Evolutionary conservation across 805 yeast species (phyloP).

Genomic region (Lipomyces spencermartinsiae): DNA sequence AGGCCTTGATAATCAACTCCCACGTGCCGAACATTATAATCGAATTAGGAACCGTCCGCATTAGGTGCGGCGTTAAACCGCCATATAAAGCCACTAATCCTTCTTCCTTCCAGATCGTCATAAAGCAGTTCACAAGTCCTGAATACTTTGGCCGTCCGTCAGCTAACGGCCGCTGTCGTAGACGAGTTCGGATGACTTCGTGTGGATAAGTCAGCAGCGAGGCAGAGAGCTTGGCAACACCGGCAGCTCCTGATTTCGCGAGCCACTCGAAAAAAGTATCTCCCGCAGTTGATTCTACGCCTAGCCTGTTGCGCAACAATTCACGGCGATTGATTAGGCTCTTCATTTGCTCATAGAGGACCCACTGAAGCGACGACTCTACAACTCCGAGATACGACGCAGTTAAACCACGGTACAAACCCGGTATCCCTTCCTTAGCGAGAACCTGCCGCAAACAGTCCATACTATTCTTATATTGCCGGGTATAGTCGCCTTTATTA

Average conservation of each 20-base stretch:
- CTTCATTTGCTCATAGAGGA: conserved; percentile 94
- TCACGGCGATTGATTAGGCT: conserved; percentile 62
- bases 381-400: conserved; percentile 94
- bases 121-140: conserved; percentile 87
- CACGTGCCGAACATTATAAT: conserved; percentile 99
- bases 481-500: conserved; percentile 48
- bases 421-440: conserved; percentile 75
- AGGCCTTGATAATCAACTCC: conserved; percentile 78
- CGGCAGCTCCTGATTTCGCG: conserved; percentile 97
- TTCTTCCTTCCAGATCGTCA: conserved; percentile 84
- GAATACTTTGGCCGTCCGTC: conserved; percentile 86
- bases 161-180: conserved; percentile 89
- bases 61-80: conserved; percentile 94
- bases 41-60: conserved; percentile 97
- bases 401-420: conserved; percentile 87
- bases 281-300: conserved; percentile 49
- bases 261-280: conserved; percentile 87
- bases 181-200: conserved; percentile 93
- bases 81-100: conserved; percentile 95
- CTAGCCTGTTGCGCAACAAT: conserved; percentile 43
- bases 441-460: conserved; percentile 79
- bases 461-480: conserved; percentile 78
- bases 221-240: conserved; percentile 92
- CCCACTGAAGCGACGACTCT: conserved; percentile 96
- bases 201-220: conserved; percentile 95